A percentile compares a stretch with the other conserved stretches of the same genome.
Evolutionary conservation across 73 alveolate genomes (phyloP).

Genomic region (Uronychia setigera): DNA sequence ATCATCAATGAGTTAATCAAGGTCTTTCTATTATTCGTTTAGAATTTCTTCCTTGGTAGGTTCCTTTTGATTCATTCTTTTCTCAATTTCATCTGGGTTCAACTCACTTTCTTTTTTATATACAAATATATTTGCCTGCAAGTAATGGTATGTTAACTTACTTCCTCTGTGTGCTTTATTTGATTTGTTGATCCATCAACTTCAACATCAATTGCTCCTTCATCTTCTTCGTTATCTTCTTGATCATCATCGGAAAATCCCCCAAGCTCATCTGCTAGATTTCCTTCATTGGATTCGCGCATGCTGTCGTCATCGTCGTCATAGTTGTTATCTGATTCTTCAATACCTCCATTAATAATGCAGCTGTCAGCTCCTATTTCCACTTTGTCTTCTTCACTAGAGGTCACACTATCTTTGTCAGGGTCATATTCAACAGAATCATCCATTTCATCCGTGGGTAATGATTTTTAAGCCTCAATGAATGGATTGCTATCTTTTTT

Average conservation of each 20-base stretch:
- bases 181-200: not conserved
- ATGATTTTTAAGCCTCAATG: too few relatives aligned
- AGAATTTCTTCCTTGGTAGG: not conserved
- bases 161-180: not conserved
- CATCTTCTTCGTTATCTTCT: too few relatives aligned
- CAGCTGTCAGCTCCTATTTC: too few relatives aligned
- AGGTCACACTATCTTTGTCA: too few relatives aligned
- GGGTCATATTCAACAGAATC: too few relatives aligned
- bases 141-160: not conserved
- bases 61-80: not conserved
- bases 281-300: not conserved
- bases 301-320: too few relatives aligned
- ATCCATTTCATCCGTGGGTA: too few relatives aligned
- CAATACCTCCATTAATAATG: too few relatives aligned
- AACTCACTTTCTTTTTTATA: not conserved
- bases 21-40: not conserved
- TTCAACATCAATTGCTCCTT: not conserved
- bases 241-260: too few relatives aligned
- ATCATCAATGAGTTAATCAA: not conserved
- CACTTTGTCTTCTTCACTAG: too few relatives aligned
- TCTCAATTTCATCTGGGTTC: not conserved
- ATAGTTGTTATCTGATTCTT: too few relatives aligned
- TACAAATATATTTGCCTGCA: not conserved
- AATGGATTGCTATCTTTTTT: too few relatives aligned
- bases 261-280: not conserved